These are phyloP conservation scores for Lonicera japonica DNA, from an alignment of 129 eudicot species.

Conservation along the genomic window DNA sequence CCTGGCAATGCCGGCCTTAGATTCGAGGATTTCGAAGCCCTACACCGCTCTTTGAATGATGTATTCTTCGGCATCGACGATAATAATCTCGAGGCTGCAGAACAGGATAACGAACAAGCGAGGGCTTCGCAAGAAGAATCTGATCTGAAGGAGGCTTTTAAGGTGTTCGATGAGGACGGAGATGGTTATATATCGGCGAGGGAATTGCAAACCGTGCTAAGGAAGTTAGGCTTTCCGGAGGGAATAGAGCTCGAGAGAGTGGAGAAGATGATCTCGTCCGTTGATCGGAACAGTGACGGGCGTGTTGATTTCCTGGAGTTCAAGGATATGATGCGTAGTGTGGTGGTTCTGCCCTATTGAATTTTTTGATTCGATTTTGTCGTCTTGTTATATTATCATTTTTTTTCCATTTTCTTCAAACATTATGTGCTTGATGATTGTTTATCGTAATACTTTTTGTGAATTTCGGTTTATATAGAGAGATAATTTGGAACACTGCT, in stretches of 20 bases:
- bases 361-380: background rate
- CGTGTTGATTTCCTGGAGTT: slow-evolving; percentile 65
- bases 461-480: too few species aligned
- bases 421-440: too few species aligned
- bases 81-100: slow-evolving; percentile 2
- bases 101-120: background rate
- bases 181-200: slow-evolving; percentile 72
- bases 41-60: slow-evolving; percentile 53
- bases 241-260: slow-evolving; percentile 51
- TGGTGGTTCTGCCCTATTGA: slow-evolving; percentile 19
- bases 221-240: slow-evolving; percentile 56
- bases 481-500: too few species aligned
- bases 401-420: too few species aligned
- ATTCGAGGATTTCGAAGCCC: slow-evolving; percentile 56
- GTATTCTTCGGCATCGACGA: slow-evolving; percentile 33
- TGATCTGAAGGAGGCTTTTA: slow-evolving; percentile 64
- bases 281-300: slow-evolving; percentile 60
- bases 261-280: slow-evolving; percentile 68
- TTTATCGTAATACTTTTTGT: too few species aligned
- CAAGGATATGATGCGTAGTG: slow-evolving; percentile 75
- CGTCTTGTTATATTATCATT: background rate
- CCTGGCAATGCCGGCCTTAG: slow-evolving; percentile 49
- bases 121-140: slow-evolving; percentile 35
- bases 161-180: slow-evolving; percentile 79
- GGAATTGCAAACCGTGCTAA: slow-evolving; percentile 61